Percentiles rank a stretch among this genome's conserved stretches.
These are phyloP conservation scores for Xylariaceae sp. DNA, from an alignment of 2,329 filamentous ascomycete species.

Conservation along the genomic window DNA sequence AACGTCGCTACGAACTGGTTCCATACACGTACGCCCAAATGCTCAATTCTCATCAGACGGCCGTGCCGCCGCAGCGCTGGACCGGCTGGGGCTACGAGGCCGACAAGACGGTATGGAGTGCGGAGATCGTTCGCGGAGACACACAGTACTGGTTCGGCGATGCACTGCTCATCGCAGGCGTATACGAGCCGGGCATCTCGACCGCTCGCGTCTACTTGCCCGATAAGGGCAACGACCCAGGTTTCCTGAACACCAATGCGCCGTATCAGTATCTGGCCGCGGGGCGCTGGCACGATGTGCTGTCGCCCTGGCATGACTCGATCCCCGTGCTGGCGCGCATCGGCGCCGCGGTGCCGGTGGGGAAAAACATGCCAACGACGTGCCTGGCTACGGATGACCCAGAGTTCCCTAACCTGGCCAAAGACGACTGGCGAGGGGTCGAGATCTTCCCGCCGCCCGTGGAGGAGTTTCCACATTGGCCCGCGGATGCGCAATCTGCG, in stretches of 20 bases:
- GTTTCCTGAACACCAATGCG: slow-evolving; percentile 59
- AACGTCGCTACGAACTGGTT: slow-evolving; percentile 66
- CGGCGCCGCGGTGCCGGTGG: slow-evolving; percentile 35
- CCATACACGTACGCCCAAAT: slow-evolving; percentile 67
- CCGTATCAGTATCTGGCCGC: slow-evolving; percentile 53
- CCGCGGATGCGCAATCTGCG: background rate
- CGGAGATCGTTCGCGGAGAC: slow-evolving; percentile 56
- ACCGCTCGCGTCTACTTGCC: slow-evolving; percentile 60
- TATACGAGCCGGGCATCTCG: slow-evolving; percentile 56
- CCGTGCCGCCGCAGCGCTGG: slow-evolving; percentile 65
- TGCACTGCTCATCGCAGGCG: slow-evolving; percentile 60
- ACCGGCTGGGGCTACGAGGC: slow-evolving; percentile 68
- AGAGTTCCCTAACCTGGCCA: slow-evolving; percentile 34
- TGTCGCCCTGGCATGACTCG: slow-evolving; percentile 38
- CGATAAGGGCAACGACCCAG: slow-evolving; percentile 39
- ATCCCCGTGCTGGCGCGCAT: slow-evolving; percentile 37
- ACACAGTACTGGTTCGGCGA: slow-evolving; percentile 72
- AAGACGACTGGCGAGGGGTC: slow-evolving; percentile 38
- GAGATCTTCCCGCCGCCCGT: slow-evolving; percentile 37
- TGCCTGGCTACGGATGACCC: slow-evolving; percentile 30
- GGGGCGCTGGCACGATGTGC: slow-evolving; percentile 36
- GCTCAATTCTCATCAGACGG: slow-evolving; percentile 56
- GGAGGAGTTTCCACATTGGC: slow-evolving; percentile 9
- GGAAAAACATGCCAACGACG: slow-evolving; percentile 30
- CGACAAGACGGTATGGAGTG: slow-evolving; percentile 63